Percentiles rank a stretch among this genome's conserved stretches.
These are phyloP conservation scores for Coemansia asiatica DNA, from an alignment of 192 early-diverging fungal species.

Conservation along the genomic window DNA sequence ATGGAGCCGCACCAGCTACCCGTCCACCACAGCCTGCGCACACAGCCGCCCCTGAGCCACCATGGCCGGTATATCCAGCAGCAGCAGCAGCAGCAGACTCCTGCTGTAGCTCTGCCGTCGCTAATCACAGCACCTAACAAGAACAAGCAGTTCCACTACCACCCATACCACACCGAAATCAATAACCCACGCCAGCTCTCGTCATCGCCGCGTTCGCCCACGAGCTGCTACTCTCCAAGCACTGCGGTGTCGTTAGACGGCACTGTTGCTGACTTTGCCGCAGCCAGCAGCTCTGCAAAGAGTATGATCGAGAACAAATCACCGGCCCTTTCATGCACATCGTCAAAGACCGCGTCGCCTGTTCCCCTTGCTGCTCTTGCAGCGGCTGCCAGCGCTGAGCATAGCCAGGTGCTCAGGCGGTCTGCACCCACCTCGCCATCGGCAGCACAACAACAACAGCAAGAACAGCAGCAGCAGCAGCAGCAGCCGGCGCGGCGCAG, in stretches of 20 bases:
- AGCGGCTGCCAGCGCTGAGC: conserved; percentile 7
- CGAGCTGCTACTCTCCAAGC: conserved; percentile 30
- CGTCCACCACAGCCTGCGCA: not conserved
- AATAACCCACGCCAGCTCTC: not conserved
- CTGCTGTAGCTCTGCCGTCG: conserved; percentile 9
- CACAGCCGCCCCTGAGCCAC: conserved; percentile 7
- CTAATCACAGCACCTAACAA: conserved; percentile 3
- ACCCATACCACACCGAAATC: conserved; percentile 1
- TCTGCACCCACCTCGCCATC: not conserved
- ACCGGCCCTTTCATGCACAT: conserved; percentile 22
- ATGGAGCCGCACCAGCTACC: conserved; percentile 13
- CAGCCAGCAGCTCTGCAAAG: conserved; percentile 3
- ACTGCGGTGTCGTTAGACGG: conserved; percentile 16
- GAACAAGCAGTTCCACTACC: conserved; percentile 4
- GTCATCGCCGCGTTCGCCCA: not conserved
- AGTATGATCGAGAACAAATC: conserved; percentile 13
- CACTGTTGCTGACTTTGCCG: conserved; percentile 16
- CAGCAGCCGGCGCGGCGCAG: conserved; percentile 4
- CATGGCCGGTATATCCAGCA: conserved; percentile 6
- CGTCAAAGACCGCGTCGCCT: conserved; percentile 36
- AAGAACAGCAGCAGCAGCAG: conserved; percentile 7
- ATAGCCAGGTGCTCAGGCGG: not conserved
- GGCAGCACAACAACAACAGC: conserved; percentile 2
- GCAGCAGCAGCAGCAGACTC: conserved; percentile 7
- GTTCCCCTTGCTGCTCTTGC: conserved; percentile 24